Evolutionary conservation across 2,329 filamentous ascomycete genomes (phyloP).

Genomic region (Microascus cirrosus): DNA sequence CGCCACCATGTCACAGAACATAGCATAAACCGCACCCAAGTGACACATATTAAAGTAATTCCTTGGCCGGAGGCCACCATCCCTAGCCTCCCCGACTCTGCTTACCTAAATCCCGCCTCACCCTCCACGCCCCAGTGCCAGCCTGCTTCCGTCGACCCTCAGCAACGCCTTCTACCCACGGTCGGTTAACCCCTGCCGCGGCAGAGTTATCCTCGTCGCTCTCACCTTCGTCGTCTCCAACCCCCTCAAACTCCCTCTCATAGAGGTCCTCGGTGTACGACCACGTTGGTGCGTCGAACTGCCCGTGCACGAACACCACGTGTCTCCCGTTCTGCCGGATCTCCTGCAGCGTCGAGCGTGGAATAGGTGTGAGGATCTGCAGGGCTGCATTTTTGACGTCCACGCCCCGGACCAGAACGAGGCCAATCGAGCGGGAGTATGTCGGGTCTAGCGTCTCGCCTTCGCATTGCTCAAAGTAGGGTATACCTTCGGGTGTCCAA

Average conservation of each 20-base stretch:
- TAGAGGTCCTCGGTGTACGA: conserved; percentile 56
- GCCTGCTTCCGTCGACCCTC: background rate
- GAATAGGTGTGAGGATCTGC: conserved; percentile 55
- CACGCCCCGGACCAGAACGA: conserved; percentile 61
- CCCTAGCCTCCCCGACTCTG: background rate
- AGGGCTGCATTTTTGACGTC: conserved; percentile 41
- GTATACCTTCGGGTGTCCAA: conserved; percentile 42
- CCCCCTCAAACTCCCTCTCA: conserved; percentile 10
- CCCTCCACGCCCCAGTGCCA: background rate
- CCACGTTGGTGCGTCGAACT: conserved; percentile 58
- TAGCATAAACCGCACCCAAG: background rate
- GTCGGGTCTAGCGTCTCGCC: conserved; percentile 48
- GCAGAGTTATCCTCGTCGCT: background rate
- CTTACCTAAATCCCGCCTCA: background rate
- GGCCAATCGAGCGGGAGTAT: conserved; percentile 47
- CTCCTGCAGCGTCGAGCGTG: conserved; percentile 24
- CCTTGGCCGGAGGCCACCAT: background rate
- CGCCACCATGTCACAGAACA: background rate
- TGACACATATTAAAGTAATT: background rate
- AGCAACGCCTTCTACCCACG: background rate
- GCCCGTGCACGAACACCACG: conserved; percentile 56
- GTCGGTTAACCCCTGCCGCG: background rate
- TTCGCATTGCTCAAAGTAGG: conserved; percentile 46
- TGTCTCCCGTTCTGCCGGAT: conserved; percentile 28
- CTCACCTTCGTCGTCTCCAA: background rate